Evolutionary conservation across 2,329 filamentous ascomycete genomes (phyloP).

Genomic region (Helotiales sp.): DNA sequence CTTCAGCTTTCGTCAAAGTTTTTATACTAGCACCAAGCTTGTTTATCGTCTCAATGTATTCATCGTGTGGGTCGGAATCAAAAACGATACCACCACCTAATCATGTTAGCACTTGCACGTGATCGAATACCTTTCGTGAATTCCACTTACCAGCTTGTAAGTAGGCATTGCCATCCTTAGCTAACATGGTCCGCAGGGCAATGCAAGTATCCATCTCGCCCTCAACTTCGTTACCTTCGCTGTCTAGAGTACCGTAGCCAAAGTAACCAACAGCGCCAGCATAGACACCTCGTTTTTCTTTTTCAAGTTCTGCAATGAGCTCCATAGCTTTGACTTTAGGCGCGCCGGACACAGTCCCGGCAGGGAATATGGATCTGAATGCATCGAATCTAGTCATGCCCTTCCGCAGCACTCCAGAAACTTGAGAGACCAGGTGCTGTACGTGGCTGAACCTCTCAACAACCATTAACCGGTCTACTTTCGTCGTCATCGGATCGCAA

Average conservation of each 20-base stretch:
- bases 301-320: slow-evolving; percentile 89
- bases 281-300: slow-evolving; percentile 92
- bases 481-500: slow-evolving; percentile 84
- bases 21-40: slow-evolving; percentile 89
- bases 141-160: slow-evolving; percentile 67
- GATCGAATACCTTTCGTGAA: background rate
- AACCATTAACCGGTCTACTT: slow-evolving; percentile 92
- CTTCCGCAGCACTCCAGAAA: slow-evolving; percentile 82
- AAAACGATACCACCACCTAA: slow-evolving; percentile 86
- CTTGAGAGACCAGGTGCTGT: slow-evolving; percentile 94
- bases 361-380: slow-evolving; percentile 94
- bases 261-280: slow-evolving; percentile 97
- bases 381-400: slow-evolving; percentile 92
- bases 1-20: slow-evolving; percentile 83
- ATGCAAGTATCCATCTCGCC: slow-evolving; percentile 90
- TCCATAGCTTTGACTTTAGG: slow-evolving; percentile 98
- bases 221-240: slow-evolving; percentile 62
- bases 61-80: slow-evolving; percentile 86
- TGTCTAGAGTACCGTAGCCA: slow-evolving; percentile 74
- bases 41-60: slow-evolving; percentile 96
- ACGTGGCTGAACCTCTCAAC: slow-evolving; percentile 95
- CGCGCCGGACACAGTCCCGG: slow-evolving; percentile 91
- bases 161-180: slow-evolving; percentile 89
- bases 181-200: slow-evolving; percentile 79
- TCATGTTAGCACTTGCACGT: background rate